Conservation (phyloP, 805 yeast species). For the Sungouiella blattae region DNA sequence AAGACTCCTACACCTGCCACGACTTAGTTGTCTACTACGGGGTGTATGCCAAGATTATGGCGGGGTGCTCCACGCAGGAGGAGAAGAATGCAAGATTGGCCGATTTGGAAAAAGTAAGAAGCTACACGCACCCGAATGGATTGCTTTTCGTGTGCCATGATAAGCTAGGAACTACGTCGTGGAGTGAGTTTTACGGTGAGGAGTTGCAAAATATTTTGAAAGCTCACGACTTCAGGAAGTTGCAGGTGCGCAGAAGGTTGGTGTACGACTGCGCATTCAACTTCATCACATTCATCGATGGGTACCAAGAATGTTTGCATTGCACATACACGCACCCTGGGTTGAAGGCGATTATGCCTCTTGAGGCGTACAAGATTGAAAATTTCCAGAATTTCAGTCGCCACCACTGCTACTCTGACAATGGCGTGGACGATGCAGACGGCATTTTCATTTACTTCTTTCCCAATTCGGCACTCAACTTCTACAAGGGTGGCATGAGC, state of each 20-base stretch:
- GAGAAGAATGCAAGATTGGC: background rate
- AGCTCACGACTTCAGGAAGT: background rate
- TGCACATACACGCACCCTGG: conserved; percentile 13
- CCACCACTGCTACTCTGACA: background rate
- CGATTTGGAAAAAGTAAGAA: background rate
- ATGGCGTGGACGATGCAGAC: conserved; percentile 16
- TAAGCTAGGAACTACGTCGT: background rate
- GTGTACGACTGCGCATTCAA: background rate
- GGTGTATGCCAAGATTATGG: background rate
- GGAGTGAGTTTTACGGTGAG: background rate
- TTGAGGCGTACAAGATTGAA: conserved; percentile 12
- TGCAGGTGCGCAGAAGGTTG: background rate
- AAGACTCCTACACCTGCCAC: conserved; percentile 19
- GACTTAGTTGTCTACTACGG: background rate
- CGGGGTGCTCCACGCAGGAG: background rate
- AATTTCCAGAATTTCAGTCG: background rate
- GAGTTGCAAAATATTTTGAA: background rate
- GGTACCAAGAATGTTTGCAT: conserved; percentile 21
- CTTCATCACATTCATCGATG: conserved; percentile 6
- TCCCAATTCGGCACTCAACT: conserved; percentile 18
- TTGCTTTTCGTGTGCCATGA: background rate
- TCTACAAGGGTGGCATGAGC: conserved; percentile 27
- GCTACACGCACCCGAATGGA: background rate
- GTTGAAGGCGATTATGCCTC: conserved; percentile 9
- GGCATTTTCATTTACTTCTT: conserved; percentile 21